Evolutionary conservation across 176 grass and related monocot genomes (phyloP).

Genomic region (Oryza longistaminata): DNA sequence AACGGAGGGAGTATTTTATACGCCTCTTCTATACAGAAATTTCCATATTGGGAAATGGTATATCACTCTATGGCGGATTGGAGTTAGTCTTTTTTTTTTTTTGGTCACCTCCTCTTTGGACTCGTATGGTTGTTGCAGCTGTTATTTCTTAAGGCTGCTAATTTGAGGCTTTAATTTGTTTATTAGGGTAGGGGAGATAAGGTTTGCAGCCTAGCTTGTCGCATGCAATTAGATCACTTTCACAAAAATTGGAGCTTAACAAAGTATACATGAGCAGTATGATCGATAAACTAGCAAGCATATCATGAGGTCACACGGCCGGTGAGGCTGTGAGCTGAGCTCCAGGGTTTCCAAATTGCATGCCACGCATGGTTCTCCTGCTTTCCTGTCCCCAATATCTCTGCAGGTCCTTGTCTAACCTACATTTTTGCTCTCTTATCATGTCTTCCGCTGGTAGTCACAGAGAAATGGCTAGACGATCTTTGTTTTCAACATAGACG

Average conservation of each 20-base stretch:
- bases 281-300: neutral
- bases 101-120: conserved; percentile 20
- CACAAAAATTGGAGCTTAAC: conserved; percentile 25
- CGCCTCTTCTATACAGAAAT: conserved; percentile 23
- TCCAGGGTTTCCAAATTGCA: neutral
- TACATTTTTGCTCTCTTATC: neutral
- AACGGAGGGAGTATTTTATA: neutral
- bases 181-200: conserved; percentile 31
- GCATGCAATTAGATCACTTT: conserved; percentile 21
- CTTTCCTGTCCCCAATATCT: conserved; percentile 15
- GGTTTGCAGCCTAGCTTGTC: neutral
- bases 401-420: neutral
- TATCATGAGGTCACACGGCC: conserved; percentile 28
- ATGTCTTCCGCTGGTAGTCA: neutral
- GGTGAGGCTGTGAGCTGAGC: neutral
- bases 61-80: conserved; percentile 17
- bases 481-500: neutral
- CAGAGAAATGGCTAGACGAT: neutral
- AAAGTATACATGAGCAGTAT: neutral
- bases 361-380: neutral
- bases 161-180: conserved; percentile 42
- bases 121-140: conserved; percentile 29
- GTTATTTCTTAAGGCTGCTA: neutral
- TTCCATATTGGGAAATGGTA: conserved; percentile 40
- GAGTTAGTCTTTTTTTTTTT: neutral